Conservation (phyloP, 106 monocot species). For the Gastrodia elata region DNA sequence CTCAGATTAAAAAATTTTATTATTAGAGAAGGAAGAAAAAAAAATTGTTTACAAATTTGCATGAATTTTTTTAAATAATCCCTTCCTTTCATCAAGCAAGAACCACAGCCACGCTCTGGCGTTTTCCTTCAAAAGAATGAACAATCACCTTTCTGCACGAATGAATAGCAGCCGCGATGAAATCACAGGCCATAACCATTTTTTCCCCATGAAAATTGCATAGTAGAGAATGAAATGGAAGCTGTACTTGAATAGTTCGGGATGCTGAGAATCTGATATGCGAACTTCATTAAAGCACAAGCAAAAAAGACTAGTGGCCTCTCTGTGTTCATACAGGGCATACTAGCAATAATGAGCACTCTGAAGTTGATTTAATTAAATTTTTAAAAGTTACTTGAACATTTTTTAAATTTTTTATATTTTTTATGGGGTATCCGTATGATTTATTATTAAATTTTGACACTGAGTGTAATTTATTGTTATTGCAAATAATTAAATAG, state of each 20-base stretch:
- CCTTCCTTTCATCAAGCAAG: constrained; percentile 79
- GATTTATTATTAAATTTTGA: not conserved
- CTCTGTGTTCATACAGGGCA: constrained; percentile 86
- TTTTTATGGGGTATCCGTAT: not conserved
- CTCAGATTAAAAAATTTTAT: constrained; percentile 17
- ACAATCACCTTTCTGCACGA: constrained; percentile 65
- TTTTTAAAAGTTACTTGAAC: constrained; percentile 53
- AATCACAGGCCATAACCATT: constrained; percentile 40
- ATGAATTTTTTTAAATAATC: not conserved
- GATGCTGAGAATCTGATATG: constrained; percentile 86
- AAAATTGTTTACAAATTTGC: not conserved
- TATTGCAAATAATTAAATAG: not conserved
- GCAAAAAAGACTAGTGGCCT: no score
- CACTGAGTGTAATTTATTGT: not conserved
- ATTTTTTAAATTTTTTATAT: no score
- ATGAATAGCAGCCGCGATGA: constrained; percentile 47
- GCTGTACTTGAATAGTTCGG: constrained; percentile 74
- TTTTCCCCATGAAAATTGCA: not conserved
- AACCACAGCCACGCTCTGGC: constrained; percentile 80
- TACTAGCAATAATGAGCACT: constrained; percentile 57
- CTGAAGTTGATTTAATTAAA: constrained; percentile 83
- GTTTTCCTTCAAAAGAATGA: constrained; percentile 95
- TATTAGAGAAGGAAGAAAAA: not conserved
- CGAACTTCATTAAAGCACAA: constrained; percentile 95
- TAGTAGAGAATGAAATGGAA: constrained; percentile 4